A percentile compares a stretch with the other conserved stretches of the same genome.
phyloP scores from a whole-genome alignment of 2,329 filamentous ascomycete genomes.

The Aspergillus thermomutatus region DNA sequence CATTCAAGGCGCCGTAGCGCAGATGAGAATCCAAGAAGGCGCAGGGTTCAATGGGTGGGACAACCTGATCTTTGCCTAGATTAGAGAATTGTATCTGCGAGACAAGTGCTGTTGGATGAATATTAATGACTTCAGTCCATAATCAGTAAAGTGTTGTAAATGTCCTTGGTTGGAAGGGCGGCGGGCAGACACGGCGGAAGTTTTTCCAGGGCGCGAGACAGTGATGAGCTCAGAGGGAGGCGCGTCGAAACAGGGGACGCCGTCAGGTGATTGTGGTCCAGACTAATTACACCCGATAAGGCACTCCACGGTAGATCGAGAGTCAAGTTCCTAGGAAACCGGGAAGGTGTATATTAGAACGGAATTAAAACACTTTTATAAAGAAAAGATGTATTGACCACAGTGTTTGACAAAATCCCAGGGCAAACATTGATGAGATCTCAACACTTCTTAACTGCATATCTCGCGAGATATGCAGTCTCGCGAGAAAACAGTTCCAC shows the following conservation, averaged over 20 bases:
- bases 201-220: constrained; percentile 25
- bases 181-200: constrained; percentile 13
- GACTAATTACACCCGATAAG: constrained; percentile 14
- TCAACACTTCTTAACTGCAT: neutral
- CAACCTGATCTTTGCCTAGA: neutral
- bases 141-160: constrained; percentile 1
- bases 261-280: constrained; percentile 27
- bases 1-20: constrained; percentile 26
- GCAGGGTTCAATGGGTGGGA: neutral
- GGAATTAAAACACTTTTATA: neutral
- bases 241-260: constrained; percentile 27
- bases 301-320: neutral
- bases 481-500: constrained; percentile 8
- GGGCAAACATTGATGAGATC: constrained; percentile 2
- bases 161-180: neutral
- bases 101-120: neutral
- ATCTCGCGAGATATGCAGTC: neutral
- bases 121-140: neutral
- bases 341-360: constrained; percentile 4
- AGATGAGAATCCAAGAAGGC: constrained; percentile 8
- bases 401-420: neutral
- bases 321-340: neutral
- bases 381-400: constrained; percentile 6
- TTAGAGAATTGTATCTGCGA: neutral
- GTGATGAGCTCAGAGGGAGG: constrained; percentile 29